Percentiles rank a stretch among this genome's conserved stretches.
Evolutionary conservation across 2,329 filamentous ascomycete genomes (phyloP).

Genomic region (Colletotrichum tropicicola): DNA sequence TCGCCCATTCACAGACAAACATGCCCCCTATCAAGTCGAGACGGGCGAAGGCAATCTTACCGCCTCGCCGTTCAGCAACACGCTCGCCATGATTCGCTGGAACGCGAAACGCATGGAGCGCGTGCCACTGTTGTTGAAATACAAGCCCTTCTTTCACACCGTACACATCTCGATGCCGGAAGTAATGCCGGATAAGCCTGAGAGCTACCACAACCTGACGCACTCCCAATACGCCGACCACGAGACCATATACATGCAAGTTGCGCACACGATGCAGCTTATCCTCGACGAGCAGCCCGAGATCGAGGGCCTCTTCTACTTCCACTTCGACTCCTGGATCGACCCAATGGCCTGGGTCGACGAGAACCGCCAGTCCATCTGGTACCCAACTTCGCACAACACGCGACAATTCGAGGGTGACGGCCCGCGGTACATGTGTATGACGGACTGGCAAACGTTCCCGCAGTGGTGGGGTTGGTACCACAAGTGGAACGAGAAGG

Average conservation of each 20-base stretch:
- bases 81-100: constrained; percentile 39
- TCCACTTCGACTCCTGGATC: constrained; percentile 44
- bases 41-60: constrained; percentile 20
- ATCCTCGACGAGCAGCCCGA: constrained; percentile 37
- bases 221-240: constrained; percentile 35
- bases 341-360: constrained; percentile 38
- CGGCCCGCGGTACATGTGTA: constrained; percentile 34
- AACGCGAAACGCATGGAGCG: constrained; percentile 38
- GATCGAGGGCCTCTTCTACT: constrained; percentile 39
- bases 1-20: constrained; percentile 13
- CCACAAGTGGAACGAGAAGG: constrained; percentile 23
- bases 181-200: constrained; percentile 25
- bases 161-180: constrained; percentile 39
- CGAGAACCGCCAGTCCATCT: constrained; percentile 38
- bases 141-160: constrained; percentile 40
- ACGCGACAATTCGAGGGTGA: constrained; percentile 20
- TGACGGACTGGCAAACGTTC: constrained; percentile 32
- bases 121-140: constrained; percentile 36
- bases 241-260: constrained; percentile 34
- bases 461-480: constrained; percentile 34
- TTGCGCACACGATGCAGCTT: constrained; percentile 40
- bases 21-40: constrained; percentile 6
- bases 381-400: constrained; percentile 34
- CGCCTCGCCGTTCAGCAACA: constrained; percentile 38
- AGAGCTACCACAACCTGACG: constrained; percentile 35